Conservation (phyloP, 176 grass and related monocot genomes). For the Urochloa ruziziensis region DNA sequence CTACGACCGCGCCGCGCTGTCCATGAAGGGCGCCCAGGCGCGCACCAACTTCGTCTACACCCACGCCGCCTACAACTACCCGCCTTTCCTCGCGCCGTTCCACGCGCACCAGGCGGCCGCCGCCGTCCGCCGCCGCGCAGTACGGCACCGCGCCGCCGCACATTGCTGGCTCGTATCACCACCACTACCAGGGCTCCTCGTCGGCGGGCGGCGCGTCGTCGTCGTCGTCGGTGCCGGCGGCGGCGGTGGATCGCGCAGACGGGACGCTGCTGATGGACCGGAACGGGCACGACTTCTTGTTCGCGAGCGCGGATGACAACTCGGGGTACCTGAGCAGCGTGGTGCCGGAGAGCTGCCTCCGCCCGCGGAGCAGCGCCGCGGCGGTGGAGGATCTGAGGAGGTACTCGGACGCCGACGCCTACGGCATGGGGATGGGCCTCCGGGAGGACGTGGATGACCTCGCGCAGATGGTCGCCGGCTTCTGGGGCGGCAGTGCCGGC, state of each 20-base stretch:
- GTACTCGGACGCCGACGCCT: constrained; percentile 59
- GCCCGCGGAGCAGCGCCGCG: constrained; percentile 43
- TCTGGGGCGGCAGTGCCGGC: constrained; percentile 47
- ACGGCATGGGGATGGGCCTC: constrained; percentile 41
- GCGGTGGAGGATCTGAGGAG: constrained; percentile 37
- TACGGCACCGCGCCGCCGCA: constrained; percentile 40
- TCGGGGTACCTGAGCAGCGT: constrained; percentile 98
- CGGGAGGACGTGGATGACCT: constrained; percentile 67
- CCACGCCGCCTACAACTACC: constrained; percentile 60
- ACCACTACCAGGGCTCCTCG: neutral
- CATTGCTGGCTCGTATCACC: constrained; percentile 37
- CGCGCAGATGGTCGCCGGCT: constrained; percentile 47
- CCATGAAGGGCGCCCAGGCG: constrained; percentile 97
- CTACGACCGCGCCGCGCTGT: constrained; percentile 91
- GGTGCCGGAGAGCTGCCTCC: constrained; percentile 84
- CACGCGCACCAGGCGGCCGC: constrained; percentile 38
- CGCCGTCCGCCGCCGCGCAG: constrained; percentile 25
- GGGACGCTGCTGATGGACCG: constrained; percentile 19
- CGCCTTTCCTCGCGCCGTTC: constrained; percentile 70
- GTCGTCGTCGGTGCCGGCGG: neutral
- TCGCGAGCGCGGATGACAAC: constrained; percentile 65
- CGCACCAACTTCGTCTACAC: constrained; percentile 96
- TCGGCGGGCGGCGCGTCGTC: neutral
- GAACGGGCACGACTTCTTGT: constrained; percentile 46
- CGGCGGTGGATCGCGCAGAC: constrained; percentile 11